Evolutionary conservation across 23 red algal species (phyloP), one percentile per base, ranked within the genome.

Genomic region (Gracilaria caudata): DNA sequence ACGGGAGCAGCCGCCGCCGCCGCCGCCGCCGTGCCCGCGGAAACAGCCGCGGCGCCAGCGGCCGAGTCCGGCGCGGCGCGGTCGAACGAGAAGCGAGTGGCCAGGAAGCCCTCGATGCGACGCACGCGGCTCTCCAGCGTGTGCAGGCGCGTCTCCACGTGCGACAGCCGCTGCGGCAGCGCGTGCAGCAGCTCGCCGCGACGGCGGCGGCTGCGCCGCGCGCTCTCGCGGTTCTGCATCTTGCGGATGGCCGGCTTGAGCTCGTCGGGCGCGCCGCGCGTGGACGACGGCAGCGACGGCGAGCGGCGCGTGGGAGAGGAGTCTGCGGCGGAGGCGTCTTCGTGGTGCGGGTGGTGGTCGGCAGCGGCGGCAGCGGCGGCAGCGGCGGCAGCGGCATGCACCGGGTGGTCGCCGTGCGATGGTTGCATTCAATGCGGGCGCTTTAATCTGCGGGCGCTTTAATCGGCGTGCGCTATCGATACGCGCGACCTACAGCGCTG

Each of bases 241-340:
- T 86, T 86, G 34, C 80, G 80, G 46, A 84, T 84, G 57, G 80
- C 80, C 17, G 60, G 36, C 33, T 71, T 84, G 59, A 84, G 80
- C 38, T 84, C 60, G 34, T 84, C 60, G 9, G 80, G 80, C 34
- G 80, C 80, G 29, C 80, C 80, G 57, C 80, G 57, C 10, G 63
- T 64, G 25, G 80, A 70, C 20, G 56, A 41, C 17, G 80, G 81
- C 33, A 84, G 80, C 9, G 11, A 32, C 20, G 59, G n/a, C 59
- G n/a, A 16, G 7, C 7, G 8, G 46, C 46, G 46, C 46, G 46
- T 51, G 46, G 8, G 46, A 7, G 8, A 7, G 46, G 8, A 51
- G 46, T 14, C 46, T 14, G 46, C 46, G 46, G 46, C 46, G 46
- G 46, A 7, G 46, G 54, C 54, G n/a, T n/a, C n/a, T n/a, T n/a